Evolutionary conservation across 768 basidiomycete species (phyloP), one percentile per base, ranked within the genome.

Genomic region (Arthromyces matolae): DNA sequence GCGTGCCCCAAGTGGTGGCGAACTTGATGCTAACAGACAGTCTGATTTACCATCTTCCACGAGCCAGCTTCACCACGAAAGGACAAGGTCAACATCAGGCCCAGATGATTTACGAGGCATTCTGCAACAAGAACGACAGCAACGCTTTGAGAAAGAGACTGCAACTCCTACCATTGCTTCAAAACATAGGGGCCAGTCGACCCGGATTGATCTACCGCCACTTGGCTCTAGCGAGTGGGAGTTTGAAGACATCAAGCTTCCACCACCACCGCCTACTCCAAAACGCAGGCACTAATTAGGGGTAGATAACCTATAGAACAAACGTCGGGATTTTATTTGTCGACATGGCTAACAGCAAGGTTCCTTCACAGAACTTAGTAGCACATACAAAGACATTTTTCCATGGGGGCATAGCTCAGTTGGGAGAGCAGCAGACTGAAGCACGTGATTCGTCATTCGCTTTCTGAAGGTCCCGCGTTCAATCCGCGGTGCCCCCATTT

Each of bases 201-300:
- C n/a, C n/a, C n/a, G 64, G 0, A 66, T 69, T 6, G 68, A 71
- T 23, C 58, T 80, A 4, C 80, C 80, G 7, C 61, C 75, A 5
- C 58, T 81, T 36, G 66, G 64, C 9, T 78, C 78, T 14, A 67
- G 61, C 29, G 79, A 79, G 36, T 82, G 79, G 80, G 75, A 69
- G 29, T 75, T 72, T 41, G 77, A 80, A 54, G 75, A 77, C 18
- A 53, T 80, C 16, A 52, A 68, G 8, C 63, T 77, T 19, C 79
- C 79, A 3, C 74, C 74, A 3, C 52, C 54, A n/a, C 54, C 54
- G 10, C 38, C 46, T 9, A 43, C 49, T 23, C 35, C 37, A 36
- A 50, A 50, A 22, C 22, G n/a, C n/a, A n/a, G n/a, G n/a, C n/a
- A n/a, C n/a, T n/a, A n/a, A n/a, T n/a, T n/a, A n/a, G n/a, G n/a